Evolutionary conservation across 805 yeast genomes (phyloP).

Genomic region (Yamadazyma ubonensis): DNA sequence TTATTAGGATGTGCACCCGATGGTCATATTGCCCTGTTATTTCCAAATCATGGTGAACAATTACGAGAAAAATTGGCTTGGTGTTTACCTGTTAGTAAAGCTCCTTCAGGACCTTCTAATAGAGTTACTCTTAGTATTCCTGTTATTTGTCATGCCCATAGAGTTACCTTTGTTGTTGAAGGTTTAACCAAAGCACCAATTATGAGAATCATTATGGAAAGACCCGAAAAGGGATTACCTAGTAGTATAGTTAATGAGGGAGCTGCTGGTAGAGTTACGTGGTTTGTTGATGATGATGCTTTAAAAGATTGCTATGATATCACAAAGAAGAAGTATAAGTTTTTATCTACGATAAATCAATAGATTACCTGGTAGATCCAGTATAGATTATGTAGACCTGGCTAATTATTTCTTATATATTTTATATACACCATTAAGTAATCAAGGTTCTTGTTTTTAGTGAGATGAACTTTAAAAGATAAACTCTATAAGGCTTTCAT

Average conservation of each 20-base stretch:
- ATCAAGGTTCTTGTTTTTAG: too few relatives aligned
- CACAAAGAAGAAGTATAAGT: slow-evolving; percentile 70
- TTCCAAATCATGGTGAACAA: slow-evolving; percentile 84
- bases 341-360: slow-evolving; percentile 33
- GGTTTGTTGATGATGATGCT: slow-evolving; percentile 97
- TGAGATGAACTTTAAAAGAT: too few relatives aligned
- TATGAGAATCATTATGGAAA: slow-evolving; percentile 86
- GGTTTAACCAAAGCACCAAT: slow-evolving; percentile 95
- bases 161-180: slow-evolving; percentile 93
- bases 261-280: slow-evolving; percentile 93
- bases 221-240: slow-evolving; percentile 96
- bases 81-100: slow-evolving; percentile 90
- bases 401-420: too few relatives aligned
- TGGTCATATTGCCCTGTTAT: slow-evolving; percentile 95
- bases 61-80: slow-evolving; percentile 89
- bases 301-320: slow-evolving; percentile 70
- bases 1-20: slow-evolving; percentile 97
- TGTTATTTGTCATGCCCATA: slow-evolving; percentile 88
- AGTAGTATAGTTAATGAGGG: slow-evolving; percentile 90
- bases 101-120: slow-evolving; percentile 83
- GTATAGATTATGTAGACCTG: slow-evolving; percentile 2
- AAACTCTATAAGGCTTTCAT: too few relatives aligned
- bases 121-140: slow-evolving; percentile 66
- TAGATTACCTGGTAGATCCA: background rate
- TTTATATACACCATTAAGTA: too few relatives aligned